These are phyloP conservation scores for Mycena epipterygia DNA, from an alignment of 768 basidiomycete genomes.

Conservation along the genomic window DNA sequence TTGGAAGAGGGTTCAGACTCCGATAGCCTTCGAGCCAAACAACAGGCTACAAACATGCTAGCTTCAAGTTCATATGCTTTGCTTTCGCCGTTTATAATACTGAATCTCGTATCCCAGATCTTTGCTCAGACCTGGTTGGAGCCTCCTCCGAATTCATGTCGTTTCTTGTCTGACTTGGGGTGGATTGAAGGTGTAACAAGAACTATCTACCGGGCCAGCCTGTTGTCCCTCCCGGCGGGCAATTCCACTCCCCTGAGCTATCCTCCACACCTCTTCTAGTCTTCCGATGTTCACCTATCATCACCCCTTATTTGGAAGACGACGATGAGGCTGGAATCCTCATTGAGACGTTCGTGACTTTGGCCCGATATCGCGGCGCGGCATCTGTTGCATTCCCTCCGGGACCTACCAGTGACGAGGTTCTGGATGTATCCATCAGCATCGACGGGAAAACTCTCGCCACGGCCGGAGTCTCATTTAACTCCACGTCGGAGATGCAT, in stretches of 20 bases:
- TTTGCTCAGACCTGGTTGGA: slow-evolving; percentile 31
- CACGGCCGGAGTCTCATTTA: not conserved
- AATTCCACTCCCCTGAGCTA: slow-evolving; percentile 53
- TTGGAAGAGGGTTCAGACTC: no score
- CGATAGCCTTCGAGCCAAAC: no score
- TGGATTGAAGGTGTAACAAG: slow-evolving; percentile 61
- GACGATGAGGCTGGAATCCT: slow-evolving; percentile 43
- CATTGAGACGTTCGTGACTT: slow-evolving; percentile 30
- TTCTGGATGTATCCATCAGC: slow-evolving; percentile 26
- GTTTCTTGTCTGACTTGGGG: slow-evolving; percentile 9
- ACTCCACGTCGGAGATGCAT: slow-evolving; percentile 28
- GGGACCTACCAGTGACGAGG: not conserved
- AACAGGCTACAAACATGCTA: no score
- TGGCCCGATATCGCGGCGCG: slow-evolving; percentile 16
- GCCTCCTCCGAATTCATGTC: not conserved
- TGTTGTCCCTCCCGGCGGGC: slow-evolving; percentile 59
- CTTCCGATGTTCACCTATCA: slow-evolving; percentile 60
- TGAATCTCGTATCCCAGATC: slow-evolving; percentile 6
- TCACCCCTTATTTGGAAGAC: slow-evolving; percentile 62
- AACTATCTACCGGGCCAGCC: slow-evolving; percentile 58
- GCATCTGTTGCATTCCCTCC: slow-evolving; percentile 3
- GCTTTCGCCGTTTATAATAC: not conserved
- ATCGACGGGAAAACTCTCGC: slow-evolving; percentile 1
- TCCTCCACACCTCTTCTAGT: slow-evolving; percentile 56
- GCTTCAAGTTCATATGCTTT: not conserved